Percentiles rank a stretch among this genome's conserved stretches.
These are phyloP conservation scores for Botrytis pseudocinerea DNA, from an alignment of 2,329 filamentous ascomycete species.

Conservation along the genomic window DNA sequence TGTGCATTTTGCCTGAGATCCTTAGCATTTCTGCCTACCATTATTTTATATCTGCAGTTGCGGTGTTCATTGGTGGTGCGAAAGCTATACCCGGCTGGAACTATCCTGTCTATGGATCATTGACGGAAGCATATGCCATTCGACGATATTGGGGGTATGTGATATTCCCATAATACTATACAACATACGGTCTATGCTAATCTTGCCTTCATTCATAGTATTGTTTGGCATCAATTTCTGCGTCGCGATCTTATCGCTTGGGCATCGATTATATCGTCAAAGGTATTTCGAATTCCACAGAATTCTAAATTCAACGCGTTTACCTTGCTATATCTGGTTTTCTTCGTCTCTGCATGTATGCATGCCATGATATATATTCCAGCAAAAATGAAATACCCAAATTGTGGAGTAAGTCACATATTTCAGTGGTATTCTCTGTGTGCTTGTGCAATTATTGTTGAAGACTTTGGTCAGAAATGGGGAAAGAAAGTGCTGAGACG, in stretches of 20 bases:
- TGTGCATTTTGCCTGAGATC: conserved; percentile 1
- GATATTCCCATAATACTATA: not conserved
- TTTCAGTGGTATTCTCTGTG: conserved; percentile 10
- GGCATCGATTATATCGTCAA: conserved; percentile 8
- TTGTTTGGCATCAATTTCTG: not conserved
- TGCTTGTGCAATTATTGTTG: conserved; percentile 1
- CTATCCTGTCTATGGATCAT: not conserved
- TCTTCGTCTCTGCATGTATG: conserved; percentile 2
- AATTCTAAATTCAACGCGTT: not conserved
- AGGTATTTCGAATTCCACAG: conserved; percentile 5
- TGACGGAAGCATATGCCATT: conserved; percentile 12
- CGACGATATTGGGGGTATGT: conserved; percentile 7
- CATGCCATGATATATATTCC: conserved; percentile 4
- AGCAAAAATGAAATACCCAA: not conserved
- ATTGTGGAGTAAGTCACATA: conserved; percentile 12
- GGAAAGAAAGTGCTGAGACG: not conserved
- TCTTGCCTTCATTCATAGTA: not conserved
- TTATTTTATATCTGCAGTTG: conserved; percentile 1
- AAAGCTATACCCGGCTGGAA: conserved; percentile 14
- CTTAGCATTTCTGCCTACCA: not conserved
- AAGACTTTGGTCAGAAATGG: not conserved
- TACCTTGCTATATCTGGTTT: not conserved
- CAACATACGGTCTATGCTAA: not conserved
- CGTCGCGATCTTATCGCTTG: not conserved
- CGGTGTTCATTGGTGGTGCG: not conserved